Conservation (phyloP, 2,329 filamentous ascomycete genomes). For the Ophiostoma quercus region DNA sequence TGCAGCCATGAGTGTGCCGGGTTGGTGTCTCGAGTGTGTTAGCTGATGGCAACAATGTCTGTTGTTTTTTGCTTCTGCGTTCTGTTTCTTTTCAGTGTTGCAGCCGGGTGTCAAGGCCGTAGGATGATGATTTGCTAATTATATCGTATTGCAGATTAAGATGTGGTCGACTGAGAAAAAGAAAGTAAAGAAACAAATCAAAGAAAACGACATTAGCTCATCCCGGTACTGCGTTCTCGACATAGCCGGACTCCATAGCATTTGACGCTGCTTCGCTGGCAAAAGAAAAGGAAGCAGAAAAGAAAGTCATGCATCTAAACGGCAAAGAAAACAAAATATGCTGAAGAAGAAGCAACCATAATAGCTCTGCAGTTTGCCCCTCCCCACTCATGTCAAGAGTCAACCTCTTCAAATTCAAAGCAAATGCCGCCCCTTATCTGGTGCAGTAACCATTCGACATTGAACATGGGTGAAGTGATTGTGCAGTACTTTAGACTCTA, state of each 20-base stretch:
- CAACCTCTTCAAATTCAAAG: not conserved
- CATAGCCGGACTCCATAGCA: not conserved
- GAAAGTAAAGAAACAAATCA: not conserved
- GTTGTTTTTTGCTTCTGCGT: not conserved
- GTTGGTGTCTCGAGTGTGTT: not conserved
- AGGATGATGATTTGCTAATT: not conserved
- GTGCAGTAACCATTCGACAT: not conserved
- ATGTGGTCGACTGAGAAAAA: not conserved
- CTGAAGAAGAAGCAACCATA: not conserved
- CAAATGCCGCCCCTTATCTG: not conserved
- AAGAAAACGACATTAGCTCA: not conserved
- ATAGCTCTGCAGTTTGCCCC: not conserved
- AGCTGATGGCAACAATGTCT: not conserved
- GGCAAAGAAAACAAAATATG: too few species aligned
- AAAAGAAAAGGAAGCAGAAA: not conserved
- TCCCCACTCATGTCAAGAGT: not conserved
- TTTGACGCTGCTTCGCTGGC: not conserved
- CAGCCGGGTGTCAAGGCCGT: not conserved
- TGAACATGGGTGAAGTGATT: not conserved
- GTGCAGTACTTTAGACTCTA: not conserved
- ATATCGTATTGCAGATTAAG: not conserved
- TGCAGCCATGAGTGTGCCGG: not conserved
- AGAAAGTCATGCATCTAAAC: not conserved
- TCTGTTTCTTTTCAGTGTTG: too few species aligned
- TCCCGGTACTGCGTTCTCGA: not conserved